A percentile compares a stretch with the other conserved stretches of the same genome.
Conservation (phyloP, 176 grass and related monocot species). For the Thalia dealbata region DNA sequence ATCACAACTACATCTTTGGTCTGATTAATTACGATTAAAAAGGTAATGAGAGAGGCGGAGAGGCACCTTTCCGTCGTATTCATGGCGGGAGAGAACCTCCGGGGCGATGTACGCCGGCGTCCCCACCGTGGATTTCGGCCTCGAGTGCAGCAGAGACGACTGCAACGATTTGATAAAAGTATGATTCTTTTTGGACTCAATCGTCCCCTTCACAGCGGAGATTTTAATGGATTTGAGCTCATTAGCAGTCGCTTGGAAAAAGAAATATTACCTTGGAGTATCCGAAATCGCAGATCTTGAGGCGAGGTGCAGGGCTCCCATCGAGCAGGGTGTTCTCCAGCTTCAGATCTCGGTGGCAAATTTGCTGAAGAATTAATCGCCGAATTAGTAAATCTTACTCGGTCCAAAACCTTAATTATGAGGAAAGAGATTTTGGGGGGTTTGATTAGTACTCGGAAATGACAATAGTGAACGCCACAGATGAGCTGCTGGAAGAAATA, state of each 20-base stretch:
- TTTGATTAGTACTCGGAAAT: constrained; percentile 43
- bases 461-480: constrained; percentile 74
- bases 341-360: constrained; percentile 3
- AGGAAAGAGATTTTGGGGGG: neutral
- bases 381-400: neutral
- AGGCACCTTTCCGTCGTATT: constrained; percentile 13
- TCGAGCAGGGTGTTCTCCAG: constrained; percentile 2
- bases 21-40: neutral
- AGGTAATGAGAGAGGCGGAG: neutral
- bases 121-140: constrained; percentile 14
- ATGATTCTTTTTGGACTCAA: neutral
- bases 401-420: neutral
- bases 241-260: neutral
- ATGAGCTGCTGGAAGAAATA: constrained; percentile 99
- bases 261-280: constrained; percentile 41
- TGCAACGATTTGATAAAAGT: neutral
- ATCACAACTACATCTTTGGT: neutral
- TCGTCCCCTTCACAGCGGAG: neutral
- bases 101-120: constrained; percentile 17
- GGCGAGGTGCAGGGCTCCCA: neutral
- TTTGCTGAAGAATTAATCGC: neutral
- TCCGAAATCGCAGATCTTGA: constrained; percentile 6
- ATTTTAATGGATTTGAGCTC: neutral
- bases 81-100: constrained; percentile 13
- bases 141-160: constrained; percentile 14